Percentiles rank a stretch among this genome's conserved stretches.
These are phyloP conservation scores for Neonothopanus nambi DNA, from an alignment of 1,284 basidiomycete species.

Conservation along the genomic window DNA sequence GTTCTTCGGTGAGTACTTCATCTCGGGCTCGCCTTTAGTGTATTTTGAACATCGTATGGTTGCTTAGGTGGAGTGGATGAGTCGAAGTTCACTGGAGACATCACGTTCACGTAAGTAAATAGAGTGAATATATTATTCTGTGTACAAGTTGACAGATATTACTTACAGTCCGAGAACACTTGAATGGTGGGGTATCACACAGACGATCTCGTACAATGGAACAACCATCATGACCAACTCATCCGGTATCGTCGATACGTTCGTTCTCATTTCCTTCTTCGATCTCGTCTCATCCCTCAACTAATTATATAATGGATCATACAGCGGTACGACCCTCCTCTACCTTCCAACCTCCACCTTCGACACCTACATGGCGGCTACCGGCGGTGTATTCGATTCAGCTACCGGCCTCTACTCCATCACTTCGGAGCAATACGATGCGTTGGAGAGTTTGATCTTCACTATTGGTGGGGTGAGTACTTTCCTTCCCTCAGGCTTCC, in stretches of 20 bases:
- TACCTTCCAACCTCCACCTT: constrained; percentile 52
- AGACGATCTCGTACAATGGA: constrained; percentile 46
- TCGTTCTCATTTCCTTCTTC: too few species aligned
- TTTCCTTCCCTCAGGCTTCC: too few species aligned
- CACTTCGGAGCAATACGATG: constrained; percentile 36
- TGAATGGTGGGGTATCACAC: constrained; percentile 39
- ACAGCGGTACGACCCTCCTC: constrained; percentile 44
- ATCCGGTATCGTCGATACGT: constrained; percentile 44
- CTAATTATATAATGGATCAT: constrained; percentile 16
- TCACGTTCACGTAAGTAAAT: constrained; percentile 29
- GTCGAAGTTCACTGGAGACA: constrained; percentile 42
- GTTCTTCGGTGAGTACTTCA: constrained; percentile 7
- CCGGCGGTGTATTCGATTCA: constrained; percentile 45
- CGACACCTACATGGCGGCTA: constrained; percentile 46
- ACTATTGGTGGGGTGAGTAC: constrained; percentile 39
- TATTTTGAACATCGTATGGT: neutral
- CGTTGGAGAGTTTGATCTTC: constrained; percentile 44
- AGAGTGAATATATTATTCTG: too few species aligned
- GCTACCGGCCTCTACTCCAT: constrained; percentile 38
- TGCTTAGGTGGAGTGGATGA: constrained; percentile 43
- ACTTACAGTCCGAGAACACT: constrained; percentile 37
- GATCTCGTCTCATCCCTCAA: too few species aligned
- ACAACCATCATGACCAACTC: constrained; percentile 34
- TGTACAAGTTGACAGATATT: too few species aligned
- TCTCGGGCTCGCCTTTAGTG: neutral